Evolutionary conservation across 805 yeast species (phyloP), one percentile per base, ranked within the genome.

Genomic region (Millerozyma miso): DNA sequence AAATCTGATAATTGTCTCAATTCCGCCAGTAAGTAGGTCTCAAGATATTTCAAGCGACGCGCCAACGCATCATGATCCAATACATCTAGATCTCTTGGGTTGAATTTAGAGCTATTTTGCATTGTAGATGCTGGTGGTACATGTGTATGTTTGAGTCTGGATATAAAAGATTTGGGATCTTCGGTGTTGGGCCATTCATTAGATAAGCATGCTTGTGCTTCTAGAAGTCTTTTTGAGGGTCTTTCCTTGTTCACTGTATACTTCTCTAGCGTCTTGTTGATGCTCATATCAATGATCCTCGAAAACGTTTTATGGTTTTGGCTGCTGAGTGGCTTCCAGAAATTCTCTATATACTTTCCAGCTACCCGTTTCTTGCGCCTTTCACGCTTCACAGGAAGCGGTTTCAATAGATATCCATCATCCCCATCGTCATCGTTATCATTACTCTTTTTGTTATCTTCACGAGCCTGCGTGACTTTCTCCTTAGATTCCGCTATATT

Each of bases 1-100:
- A 70, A 51, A 7, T 63, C 69, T 29, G 54, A 48, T 33, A 69
- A 52, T 45, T 69, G 74, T 39, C 62, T 62, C 31, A 60, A 35
- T 46, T 70, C 75, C 2, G 74, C 73, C 65, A 56, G 64, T 14
- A 69, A 51, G 42, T 63, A 60, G 12, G 71, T 62, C 43, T 69
- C 74, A 36, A 66, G 44, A 31, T 51, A 53, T 14, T 52, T 53
- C 39, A 60, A 62, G 19, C 62, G 46, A 32, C 62, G 44, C 5
- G 44, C 38, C 18, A 62, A 42, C 12, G 44, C 51, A 45, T 65
- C 71, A 33, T 51, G 58, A 44, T 51, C 55, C 7, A 65, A 47
- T 2, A 62, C 49, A 19, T 48, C 54, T 7, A 33, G 36, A 26
- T 42, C 46, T 38, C 44, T 46, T 26, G 38, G 42, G 15, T 45